These are phyloP conservation scores for Tylopilus sp. DNA, from an alignment of 1,284 basidiomycete genomes.

Conservation along the genomic window DNA sequence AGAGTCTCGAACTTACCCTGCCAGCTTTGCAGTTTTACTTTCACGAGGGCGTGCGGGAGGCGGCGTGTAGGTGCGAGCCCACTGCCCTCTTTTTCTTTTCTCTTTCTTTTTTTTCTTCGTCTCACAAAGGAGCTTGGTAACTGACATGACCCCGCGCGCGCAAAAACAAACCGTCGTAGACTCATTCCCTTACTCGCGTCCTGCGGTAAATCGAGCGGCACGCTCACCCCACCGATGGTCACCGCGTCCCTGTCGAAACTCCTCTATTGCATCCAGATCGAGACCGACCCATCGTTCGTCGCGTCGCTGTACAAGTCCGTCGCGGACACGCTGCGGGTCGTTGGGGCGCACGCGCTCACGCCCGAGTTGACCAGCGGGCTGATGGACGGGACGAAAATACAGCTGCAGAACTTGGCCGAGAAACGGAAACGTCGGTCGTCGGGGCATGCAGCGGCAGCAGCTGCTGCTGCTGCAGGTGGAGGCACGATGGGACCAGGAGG, in stretches of 20 bases:
- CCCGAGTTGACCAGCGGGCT: constrained; percentile 51
- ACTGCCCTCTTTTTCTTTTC: too few species aligned
- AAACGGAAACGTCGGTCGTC: constrained; percentile 57
- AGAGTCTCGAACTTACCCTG: constrained; percentile 67
- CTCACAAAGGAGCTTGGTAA: not conserved
- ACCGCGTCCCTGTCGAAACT: constrained; percentile 65
- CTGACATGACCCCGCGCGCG: not conserved
- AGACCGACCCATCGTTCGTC: constrained; percentile 71
- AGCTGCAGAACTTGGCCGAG: constrained; percentile 64
- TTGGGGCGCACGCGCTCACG: constrained; percentile 51
- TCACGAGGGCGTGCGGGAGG: constrained; percentile 81
- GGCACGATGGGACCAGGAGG: not conserved
- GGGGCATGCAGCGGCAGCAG: constrained; percentile 38
- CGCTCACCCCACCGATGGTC: constrained; percentile 68
- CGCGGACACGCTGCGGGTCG: constrained; percentile 60
- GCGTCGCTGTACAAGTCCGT: constrained; percentile 76
- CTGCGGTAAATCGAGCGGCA: constrained; percentile 64
- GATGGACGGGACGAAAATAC: constrained; percentile 64
- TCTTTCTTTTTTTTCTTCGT: not conserved
- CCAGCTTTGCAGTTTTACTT: constrained; percentile 71
- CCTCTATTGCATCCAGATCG: constrained; percentile 60
- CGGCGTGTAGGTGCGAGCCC: constrained; percentile 34
- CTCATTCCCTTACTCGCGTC: constrained; percentile 70
- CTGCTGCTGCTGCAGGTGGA: constrained; percentile 29
- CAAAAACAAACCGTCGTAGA: constrained; percentile 39